Evolutionary conservation across 306 rosid species (phyloP), one percentile per base, ranked within the genome.

Genomic region (Prunus kanzakura): DNA sequence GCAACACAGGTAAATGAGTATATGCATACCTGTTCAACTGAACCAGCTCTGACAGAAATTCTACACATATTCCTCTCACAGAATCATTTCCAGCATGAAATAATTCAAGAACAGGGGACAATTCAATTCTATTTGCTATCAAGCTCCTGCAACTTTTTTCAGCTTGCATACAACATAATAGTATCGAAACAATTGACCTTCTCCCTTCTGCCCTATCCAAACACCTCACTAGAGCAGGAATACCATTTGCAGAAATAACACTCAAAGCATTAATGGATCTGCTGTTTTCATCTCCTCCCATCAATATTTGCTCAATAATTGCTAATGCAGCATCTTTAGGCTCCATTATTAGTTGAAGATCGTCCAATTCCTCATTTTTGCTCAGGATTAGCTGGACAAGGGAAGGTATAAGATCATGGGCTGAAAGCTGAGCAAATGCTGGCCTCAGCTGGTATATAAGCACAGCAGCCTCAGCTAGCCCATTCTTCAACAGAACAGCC

Each of bases 31-130:
- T 89, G 85, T 90, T 83, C 83, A 90, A 57, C 83, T 78, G 97
- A 75, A 94, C 97, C 63, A 94, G 84, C 82, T 94, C 96, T 11
- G 95, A 90, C 38, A 92, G 95, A 88, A 94, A 94, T 62, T 85
- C 91, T 72, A 89, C 83, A 69, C 92, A 92, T 66, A 84, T 78
- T 78, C 93, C 90, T 89, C 85, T 84, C 45, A 83, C 93, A 61
- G 77, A 79, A 69, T 92, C 95, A 74, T 83, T 88, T 82, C 97
- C 98, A 52, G 81, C 62, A n/a, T 94, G 95, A 86, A 92, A 88
- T 78, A 89, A 82, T 81, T 92, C 92, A 8, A 95, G 91, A 69
- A 92, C 81, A 46, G 88, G 92, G 20, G 89, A 83, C 78, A 85
- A 73, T 73, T 90, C 91, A 60, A 90, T 86, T 86, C 90, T 82